Percentiles rank a stretch among this genome's conserved stretches.
Conservation (phyloP, 108 stramenopile species). For the Chaetoceros muelleri region DNA sequence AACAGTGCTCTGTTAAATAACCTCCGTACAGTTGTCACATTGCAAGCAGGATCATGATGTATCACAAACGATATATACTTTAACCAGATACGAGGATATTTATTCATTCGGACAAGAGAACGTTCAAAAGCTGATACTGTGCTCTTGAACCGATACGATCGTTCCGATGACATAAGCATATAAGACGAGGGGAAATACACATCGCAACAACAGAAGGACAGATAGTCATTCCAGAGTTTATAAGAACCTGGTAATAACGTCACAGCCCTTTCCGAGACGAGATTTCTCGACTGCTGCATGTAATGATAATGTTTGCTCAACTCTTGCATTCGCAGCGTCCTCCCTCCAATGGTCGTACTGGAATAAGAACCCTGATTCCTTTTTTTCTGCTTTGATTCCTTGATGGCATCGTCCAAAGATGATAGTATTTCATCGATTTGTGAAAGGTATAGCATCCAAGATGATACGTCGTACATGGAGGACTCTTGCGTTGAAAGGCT, state of each 20-base stretch:
- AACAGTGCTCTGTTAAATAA: slow-evolving; percentile 87
- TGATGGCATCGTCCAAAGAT: background rate
- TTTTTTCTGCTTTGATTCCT: background rate
- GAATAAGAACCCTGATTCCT: background rate
- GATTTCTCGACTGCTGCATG: slow-evolving; percentile 6
- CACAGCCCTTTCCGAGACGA: slow-evolving; percentile 73
- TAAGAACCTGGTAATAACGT: slow-evolving; percentile 83
- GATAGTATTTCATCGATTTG: slow-evolving; percentile 45
- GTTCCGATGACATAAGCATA: slow-evolving; percentile 6
- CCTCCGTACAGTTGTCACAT: slow-evolving; percentile 46
- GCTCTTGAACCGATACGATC: background rate
- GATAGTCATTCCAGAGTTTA: slow-evolving; percentile 93
- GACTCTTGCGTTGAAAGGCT: background rate
- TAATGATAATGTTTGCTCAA: background rate
- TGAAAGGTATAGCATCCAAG: slow-evolving; percentile 76
- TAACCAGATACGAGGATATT: slow-evolving; percentile 92
- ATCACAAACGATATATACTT: slow-evolving; percentile 12
- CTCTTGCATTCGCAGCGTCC: slow-evolving; percentile 3
- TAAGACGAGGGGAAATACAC: slow-evolving; percentile 1
- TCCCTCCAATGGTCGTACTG: slow-evolving; percentile 11
- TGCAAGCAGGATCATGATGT: slow-evolving; percentile 11
- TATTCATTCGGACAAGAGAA: slow-evolving; percentile 68
- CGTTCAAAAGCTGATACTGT: slow-evolving; percentile 49
- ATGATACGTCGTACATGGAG: slow-evolving; percentile 45
- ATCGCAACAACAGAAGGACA: slow-evolving; percentile 18